Base-by-base conservation (phyloP, 352 stramenopile genomes). In the Phytophthora uliginosa region DNA sequence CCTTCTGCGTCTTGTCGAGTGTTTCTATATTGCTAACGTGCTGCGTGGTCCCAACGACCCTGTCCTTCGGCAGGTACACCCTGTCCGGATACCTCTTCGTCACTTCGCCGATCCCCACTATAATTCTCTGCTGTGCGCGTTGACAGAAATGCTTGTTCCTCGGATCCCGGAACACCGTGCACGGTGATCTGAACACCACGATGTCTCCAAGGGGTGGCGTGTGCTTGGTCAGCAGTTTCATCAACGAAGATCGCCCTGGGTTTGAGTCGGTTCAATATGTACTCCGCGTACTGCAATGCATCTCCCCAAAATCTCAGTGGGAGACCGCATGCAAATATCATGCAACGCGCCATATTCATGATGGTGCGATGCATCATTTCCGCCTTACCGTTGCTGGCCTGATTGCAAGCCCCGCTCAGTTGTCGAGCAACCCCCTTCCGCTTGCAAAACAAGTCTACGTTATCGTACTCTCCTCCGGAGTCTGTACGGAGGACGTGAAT, bases 281-380 rank as follows among this genome's bases (percentile, higher is more conserved):
- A 77, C 4, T 45, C 57, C 1, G 67, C 71, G 45, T 81, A 82
- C 28, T 79, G 53, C 2, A 48, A 67, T 0, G 73, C 66, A 26
- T 81, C 53, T 3, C 74, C 66, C 74, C 78, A 82, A 50, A 78
- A 77, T 13, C 22, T 58, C 0, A 85, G 50, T 15, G 64, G 56
- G 2, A 81, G 24, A 1, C 62, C 65, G 33, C 67, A 75, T 1
- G 52, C 57, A 33, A 82, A 80, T 9, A 82, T 10, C 65, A 80
- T 78, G 42, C 70, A 80, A 15, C 68, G 40, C 7, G 63, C 58
- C 63, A 80, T 75, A 57, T 78, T 78, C 60, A 77, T 71, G 17
- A 81, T 72, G 5, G 69, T 82, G 5, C 71, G 38, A 36, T 85
- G 78, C 68, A 82, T 81, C 1, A 66, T 33, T 38, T 82, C 74